phyloP scores from a whole-genome alignment of 1,139 yeast species.

The Pichia sp. region DNA sequence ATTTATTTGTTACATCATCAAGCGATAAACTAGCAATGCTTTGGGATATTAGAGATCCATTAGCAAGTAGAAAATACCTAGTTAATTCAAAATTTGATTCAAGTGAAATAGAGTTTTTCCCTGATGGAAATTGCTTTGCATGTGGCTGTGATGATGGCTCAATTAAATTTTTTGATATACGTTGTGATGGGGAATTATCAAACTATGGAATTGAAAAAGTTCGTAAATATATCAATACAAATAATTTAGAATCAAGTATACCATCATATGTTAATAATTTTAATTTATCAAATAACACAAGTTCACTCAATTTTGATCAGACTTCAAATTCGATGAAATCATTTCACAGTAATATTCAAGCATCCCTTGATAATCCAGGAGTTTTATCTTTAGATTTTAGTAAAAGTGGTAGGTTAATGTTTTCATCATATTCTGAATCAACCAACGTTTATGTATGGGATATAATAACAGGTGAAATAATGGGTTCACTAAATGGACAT shows the following conservation, averaged over 20 bases:
- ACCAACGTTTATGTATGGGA: constrained; percentile 75
- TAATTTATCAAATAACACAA: constrained; percentile 1
- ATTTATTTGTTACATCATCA: constrained; percentile 61
- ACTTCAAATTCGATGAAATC: constrained; percentile 14
- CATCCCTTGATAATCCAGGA: constrained; percentile 52
- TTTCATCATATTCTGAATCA: constrained; percentile 69
- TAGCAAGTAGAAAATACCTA: constrained; percentile 53
- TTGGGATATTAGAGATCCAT: constrained; percentile 61
- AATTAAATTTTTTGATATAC: constrained; percentile 64
- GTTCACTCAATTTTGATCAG: constrained; percentile 3
- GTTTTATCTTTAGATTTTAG: constrained; percentile 71
- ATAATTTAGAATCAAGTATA: constrained; percentile 8
- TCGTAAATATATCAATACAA: constrained; percentile 10
- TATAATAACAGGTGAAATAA: constrained; percentile 53
- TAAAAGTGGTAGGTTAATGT: constrained; percentile 66
- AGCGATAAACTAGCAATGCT: constrained; percentile 67
- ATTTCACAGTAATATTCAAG: constrained; percentile 21
- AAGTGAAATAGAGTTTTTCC: constrained; percentile 59
- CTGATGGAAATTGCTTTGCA: constrained; percentile 61
- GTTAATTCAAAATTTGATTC: constrained; percentile 59
- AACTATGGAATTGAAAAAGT: constrained; percentile 37
- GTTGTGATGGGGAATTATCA: constrained; percentile 70
- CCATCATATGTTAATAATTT: constrained; percentile 8
- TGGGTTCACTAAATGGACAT: constrained; percentile 54
- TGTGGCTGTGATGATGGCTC: constrained; percentile 79